A percentile compares a stretch with the other conserved stretches of the same genome.
These are phyloP conservation scores for Fraxinus nigra DNA, from an alignment of 305 asterid species.

Conservation along the genomic window DNA sequence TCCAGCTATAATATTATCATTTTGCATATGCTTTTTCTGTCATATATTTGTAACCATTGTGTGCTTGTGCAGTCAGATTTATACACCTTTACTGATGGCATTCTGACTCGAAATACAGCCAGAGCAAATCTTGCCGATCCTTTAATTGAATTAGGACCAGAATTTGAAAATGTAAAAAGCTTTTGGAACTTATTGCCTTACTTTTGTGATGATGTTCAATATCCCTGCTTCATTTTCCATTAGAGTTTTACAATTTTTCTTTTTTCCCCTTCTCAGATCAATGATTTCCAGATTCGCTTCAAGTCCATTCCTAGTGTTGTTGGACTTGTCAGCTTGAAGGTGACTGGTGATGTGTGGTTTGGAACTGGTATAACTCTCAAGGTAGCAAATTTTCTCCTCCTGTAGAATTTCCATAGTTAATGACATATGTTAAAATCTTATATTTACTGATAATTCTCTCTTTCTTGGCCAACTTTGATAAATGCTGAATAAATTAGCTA, in stretches of 20 bases:
- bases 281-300: slow-evolving; percentile 64
- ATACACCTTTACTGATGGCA: slow-evolving; percentile 62
- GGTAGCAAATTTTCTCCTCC: slow-evolving; percentile 39
- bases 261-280: slow-evolving; percentile 41
- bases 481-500: neutral
- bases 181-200: slow-evolving; percentile 19
- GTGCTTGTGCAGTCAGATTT: slow-evolving; percentile 71
- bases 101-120: slow-evolving; percentile 53
- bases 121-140: slow-evolving; percentile 74
- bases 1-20: slow-evolving; percentile 11
- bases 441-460: neutral
- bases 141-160: slow-evolving; percentile 68
- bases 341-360: slow-evolving; percentile 91
- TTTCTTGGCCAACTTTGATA: neutral
- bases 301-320: slow-evolving; percentile 79
- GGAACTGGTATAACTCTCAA: slow-evolving; percentile 70
- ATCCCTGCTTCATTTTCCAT: slow-evolving; percentile 11
- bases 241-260: slow-evolving; percentile 6
- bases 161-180: slow-evolving; percentile 55
- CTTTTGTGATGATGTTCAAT: slow-evolving; percentile 1
- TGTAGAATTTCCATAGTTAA: slow-evolving; percentile 9
- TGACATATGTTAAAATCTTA: neutral
- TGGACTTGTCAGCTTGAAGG: slow-evolving; percentile 77
- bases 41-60: slow-evolving; percentile 19
- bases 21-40: slow-evolving; percentile 14